Base-by-base conservation (phyloP, 805 yeast genomes). In the Vanderwaltozyma verrucispora region DNA sequence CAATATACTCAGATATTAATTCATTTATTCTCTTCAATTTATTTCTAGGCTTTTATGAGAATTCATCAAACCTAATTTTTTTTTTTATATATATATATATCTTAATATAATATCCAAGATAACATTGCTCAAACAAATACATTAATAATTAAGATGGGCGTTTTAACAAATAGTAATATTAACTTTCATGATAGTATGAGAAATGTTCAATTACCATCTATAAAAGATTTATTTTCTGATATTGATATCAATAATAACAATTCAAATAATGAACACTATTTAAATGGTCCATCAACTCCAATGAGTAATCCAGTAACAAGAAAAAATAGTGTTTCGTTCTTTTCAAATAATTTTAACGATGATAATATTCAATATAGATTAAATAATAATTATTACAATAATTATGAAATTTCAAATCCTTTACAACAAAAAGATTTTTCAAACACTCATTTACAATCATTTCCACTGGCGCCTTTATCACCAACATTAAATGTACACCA, bases 221-320 rank as follows among this genome's bases (percentile, higher is more conserved):
- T 36, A 5, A 36, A 29, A 27, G 20, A 36, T 32, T 20, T 36
- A 26, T 21, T 36, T n/a, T 19, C 32, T 10, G 29, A 11, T 9
- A 16, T 30, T 12, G 18, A 27, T n/a, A 27, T 5, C 7, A 5
- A 12, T 14, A 15, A 27, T n/a, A 27, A 14, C 10, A n/a, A 12
- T 14, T 6, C 17, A 5, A 5, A 5, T n/a, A 27, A 14, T 27
- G 10, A 27, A 8, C 7, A 27, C 17, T 5, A 14, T 27, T 6
- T 16, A 12, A 23, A 25, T 10, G 33, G 32, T n/a, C 4, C 32
- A 9, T 14, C 29, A 15, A 33, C 36, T 28, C 36, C 36, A 14
- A 20, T 33, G 5, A 33, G 36, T 21, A 30, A 33, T 28, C 32
- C 36, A 27, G 20, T 5, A 11, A 27, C 36, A 20, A 33, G 36